A percentile compares a stretch with the other conserved stretches of the same genome.
Conservation (phyloP, 257 asterid genomes). For the Anisodus acutangulus region DNA sequence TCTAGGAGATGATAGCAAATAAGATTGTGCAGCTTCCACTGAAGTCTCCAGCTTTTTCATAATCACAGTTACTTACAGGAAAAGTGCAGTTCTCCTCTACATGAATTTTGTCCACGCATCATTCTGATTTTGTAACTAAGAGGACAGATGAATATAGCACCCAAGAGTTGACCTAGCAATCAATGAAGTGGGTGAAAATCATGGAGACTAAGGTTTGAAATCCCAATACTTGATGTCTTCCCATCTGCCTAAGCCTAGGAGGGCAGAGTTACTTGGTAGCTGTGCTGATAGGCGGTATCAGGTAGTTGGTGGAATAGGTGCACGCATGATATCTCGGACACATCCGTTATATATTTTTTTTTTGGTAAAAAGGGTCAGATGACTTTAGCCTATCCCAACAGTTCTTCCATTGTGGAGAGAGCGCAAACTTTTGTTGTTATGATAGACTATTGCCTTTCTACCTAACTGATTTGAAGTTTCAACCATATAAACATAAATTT, state of each 20-base stretch:
- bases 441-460: neutral
- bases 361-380: neutral
- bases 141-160: neutral
- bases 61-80: neutral
- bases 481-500: neutral
- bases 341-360: neutral
- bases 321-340: neutral
- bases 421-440: neutral
- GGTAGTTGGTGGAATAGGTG: neutral
- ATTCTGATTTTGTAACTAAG: constrained; percentile 15
- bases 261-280: neutral
- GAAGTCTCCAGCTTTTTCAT: neutral
- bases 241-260: neutral
- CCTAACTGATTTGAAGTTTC: neutral
- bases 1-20: neutral
- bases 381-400: neutral
- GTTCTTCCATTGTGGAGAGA: neutral
- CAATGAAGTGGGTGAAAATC: neutral
- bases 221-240: constrained; percentile 13
- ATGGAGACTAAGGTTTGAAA: neutral
- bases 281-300: neutral
- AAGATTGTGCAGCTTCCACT: neutral
- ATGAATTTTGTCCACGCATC: constrained; percentile 14
- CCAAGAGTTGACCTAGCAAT: neutral
- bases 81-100: neutral